These are phyloP conservation scores for Aphanomyces invadans DNA, from an alignment of 352 stramenopile species.

Conservation along the genomic window DNA sequence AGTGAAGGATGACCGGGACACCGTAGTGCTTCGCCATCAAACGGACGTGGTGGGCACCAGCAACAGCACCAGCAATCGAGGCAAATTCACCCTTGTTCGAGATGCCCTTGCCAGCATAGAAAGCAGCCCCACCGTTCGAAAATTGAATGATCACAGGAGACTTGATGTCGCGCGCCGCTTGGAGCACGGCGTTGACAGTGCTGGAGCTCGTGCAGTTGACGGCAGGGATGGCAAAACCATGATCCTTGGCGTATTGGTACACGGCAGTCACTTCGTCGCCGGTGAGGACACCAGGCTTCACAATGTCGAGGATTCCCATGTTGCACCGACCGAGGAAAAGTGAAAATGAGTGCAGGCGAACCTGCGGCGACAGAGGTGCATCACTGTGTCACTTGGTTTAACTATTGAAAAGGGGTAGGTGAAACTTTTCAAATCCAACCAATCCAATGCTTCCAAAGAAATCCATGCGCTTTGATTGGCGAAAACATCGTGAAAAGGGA, in stretches of 20 bases:
- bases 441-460: neutral
- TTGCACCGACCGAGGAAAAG: slow-evolving; percentile 18
- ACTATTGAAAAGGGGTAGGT: neutral
- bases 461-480: neutral
- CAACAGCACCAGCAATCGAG: slow-evolving; percentile 71
- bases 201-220: slow-evolving; percentile 96
- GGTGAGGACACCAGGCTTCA: slow-evolving; percentile 80
- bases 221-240: slow-evolving; percentile 96
- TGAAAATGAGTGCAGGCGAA: slow-evolving; percentile 3
- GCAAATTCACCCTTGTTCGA: slow-evolving; percentile 91
- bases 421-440: neutral
- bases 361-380: neutral
- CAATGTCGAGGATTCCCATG: slow-evolving; percentile 82
- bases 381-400: neutral
- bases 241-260: slow-evolving; percentile 89
- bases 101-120: slow-evolving; percentile 95
- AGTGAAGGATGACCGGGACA: slow-evolving; percentile 96
- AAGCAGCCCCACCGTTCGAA: slow-evolving; percentile 95
- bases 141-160: slow-evolving; percentile 97
- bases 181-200: slow-evolving; percentile 95
- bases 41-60: slow-evolving; percentile 93
- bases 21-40: slow-evolving; percentile 95
- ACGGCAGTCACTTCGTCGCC: slow-evolving; percentile 84
- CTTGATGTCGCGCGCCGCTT: slow-evolving; percentile 94
- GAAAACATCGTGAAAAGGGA: neutral